Base-by-base conservation (phyloP, 768 basidiomycete species). In the Auricularia auricula-judae region DNA sequence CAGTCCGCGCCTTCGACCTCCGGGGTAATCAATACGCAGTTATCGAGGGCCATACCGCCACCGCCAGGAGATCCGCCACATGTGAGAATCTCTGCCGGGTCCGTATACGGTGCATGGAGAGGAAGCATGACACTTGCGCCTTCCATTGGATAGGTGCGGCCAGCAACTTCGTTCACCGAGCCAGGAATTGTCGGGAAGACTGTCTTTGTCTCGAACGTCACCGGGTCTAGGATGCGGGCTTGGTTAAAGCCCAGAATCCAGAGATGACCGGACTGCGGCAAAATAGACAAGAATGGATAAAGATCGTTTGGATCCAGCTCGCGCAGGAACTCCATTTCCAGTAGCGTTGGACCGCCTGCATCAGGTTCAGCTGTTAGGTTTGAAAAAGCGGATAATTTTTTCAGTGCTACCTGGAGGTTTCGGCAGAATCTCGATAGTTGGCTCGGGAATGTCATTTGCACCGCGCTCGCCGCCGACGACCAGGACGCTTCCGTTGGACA, bases 161-260 rank as follows among this genome's bases (percentile, higher is more conserved):
- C 68, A 33, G 51, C 69, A 14, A 60, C 65, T 14, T 62, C 66
- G 12, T 44, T 65, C 12, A 91, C 90, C 0, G 85, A 78, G 0
- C 86, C 89, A 74, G 69, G 69, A 21, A 68, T 65, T 29, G 54
- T 66, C 14, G 69, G 67, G 65, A 70, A 66, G 8, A 61, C 63
- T 58, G 67, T 67, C 63, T 84, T 72, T 0, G 89, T 91, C 23
- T 78, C 73, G 67, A 91, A 89, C 1, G 82, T 87, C 11, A 71
- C 76, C 0, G 86, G 84, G 65, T 91, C 81, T 34, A 91, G 76
- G 66, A 91, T 82, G 16, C 89, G 84, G 0, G 89, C 90, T 72
- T 91, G 87, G 66, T 92, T 91, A 76, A 85, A 91, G 70, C 91
- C 91, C 0, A 89, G 86, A 47, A 88, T 79, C 71, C 91, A 91